Percentiles rank a stretch among this genome's conserved stretches.
Conservation (phyloP, 495 filamentous ascomycete species). For the Parathielavia hyrcaniae region DNA sequence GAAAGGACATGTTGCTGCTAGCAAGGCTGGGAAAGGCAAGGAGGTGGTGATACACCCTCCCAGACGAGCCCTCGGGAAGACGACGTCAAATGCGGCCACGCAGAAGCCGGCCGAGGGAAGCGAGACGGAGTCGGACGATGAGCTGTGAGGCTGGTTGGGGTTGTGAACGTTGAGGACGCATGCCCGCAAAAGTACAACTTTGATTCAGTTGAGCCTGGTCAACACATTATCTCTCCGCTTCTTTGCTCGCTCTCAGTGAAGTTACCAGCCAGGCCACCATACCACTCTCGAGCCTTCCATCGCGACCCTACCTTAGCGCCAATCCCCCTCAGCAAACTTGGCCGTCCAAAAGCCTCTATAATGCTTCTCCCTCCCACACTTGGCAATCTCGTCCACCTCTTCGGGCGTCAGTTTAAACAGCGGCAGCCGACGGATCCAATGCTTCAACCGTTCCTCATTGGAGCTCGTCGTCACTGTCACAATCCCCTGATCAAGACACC, state of each 20-base stretch:
- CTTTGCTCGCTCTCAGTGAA: too few relatives aligned
- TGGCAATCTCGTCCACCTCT: constrained; percentile 63
- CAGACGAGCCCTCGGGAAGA: constrained; percentile 22
- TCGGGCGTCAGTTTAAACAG: constrained; percentile 62
- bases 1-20: neutral
- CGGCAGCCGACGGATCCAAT: constrained; percentile 55
- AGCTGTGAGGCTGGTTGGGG: constrained; percentile 28
- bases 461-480: constrained; percentile 72
- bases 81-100: constrained; percentile 17
- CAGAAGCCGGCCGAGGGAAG: constrained; percentile 28
- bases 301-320: constrained; percentile 35
- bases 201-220: neutral
- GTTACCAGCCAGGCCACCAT: too few relatives aligned
- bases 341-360: constrained; percentile 61
- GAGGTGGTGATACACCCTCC: constrained; percentile 14
- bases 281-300: neutral
- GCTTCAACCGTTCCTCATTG: constrained; percentile 62
- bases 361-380: constrained; percentile 59
- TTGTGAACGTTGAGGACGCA: neutral
- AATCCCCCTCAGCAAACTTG: constrained; percentile 56
- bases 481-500: constrained; percentile 73
- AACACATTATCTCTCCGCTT: too few relatives aligned
- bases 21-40: constrained; percentile 11
- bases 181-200: neutral
- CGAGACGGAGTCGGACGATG: constrained; percentile 43